phyloP scores from a whole-genome alignment of 352 stramenopile genomes.

The Phytopythium kandeliae region DNA sequence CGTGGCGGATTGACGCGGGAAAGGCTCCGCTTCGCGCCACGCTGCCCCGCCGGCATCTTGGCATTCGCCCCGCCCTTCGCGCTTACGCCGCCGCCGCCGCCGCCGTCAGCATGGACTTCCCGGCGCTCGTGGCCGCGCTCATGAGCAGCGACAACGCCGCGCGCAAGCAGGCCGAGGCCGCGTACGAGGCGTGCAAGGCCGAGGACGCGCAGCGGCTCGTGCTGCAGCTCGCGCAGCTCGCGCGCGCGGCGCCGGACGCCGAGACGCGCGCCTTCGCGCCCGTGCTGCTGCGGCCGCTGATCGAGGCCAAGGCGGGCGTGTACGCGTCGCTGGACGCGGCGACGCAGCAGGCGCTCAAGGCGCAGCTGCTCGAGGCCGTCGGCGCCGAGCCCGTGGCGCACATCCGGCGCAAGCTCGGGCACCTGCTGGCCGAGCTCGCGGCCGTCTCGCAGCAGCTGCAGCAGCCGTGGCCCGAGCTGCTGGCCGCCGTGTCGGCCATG shows the following conservation, averaged over 20 bases:
- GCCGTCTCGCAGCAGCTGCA: slow-evolving; percentile 39
- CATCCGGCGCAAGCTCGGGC: slow-evolving; percentile 78
- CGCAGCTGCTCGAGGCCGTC: slow-evolving; percentile 68
- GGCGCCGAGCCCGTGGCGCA: slow-evolving; percentile 54
- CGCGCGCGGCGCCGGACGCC: slow-evolving; percentile 48
- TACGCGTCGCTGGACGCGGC: slow-evolving; percentile 58
- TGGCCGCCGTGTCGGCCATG: slow-evolving; percentile 54
- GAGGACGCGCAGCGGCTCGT: slow-evolving; percentile 64
- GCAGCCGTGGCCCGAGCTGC: slow-evolving; percentile 68
- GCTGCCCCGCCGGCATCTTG: not conserved
- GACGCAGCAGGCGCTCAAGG: slow-evolving; percentile 52
- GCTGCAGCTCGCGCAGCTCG: slow-evolving; percentile 55
- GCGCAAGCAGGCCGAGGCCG: slow-evolving; percentile 71
- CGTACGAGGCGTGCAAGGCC: slow-evolving; percentile 63
- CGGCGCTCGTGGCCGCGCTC: slow-evolving; percentile 63
- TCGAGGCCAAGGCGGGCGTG: slow-evolving; percentile 63
- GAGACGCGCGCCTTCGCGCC: slow-evolving; percentile 67
- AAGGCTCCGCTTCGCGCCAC: not conserved
- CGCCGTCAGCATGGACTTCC: slow-evolving; percentile 54
- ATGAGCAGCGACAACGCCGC: slow-evolving; percentile 68
- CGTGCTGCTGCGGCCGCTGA: slow-evolving; percentile 71
- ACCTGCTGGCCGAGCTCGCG: slow-evolving; percentile 74
- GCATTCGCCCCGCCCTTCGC: not conserved
- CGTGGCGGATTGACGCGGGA: not conserved
- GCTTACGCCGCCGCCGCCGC: not conserved